phyloP scores from a whole-genome alignment of 495 filamentous ascomycete species.

The Penicillium simplicissimum region DNA sequence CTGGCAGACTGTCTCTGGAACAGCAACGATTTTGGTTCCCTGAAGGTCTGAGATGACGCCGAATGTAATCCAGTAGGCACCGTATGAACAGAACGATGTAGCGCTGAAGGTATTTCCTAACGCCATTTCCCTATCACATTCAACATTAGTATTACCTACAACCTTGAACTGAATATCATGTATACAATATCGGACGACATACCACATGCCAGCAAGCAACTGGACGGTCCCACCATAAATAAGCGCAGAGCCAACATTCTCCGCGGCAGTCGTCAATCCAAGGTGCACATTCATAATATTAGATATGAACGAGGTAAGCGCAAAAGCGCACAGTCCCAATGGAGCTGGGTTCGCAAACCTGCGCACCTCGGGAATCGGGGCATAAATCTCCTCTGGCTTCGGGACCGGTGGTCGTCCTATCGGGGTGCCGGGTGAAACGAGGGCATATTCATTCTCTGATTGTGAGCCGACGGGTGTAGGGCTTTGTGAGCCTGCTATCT shows the following conservation, averaged over 20 bases:
- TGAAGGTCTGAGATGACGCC: slow-evolving; percentile 76
- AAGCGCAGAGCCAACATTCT: slow-evolving; percentile 64
- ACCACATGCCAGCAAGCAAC: slow-evolving; percentile 89
- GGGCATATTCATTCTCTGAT: slow-evolving; percentile 8
- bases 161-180: not conserved
- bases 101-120: slow-evolving; percentile 90
- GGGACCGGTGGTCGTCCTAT: not conserved
- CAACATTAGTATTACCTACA: not conserved
- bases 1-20: slow-evolving; percentile 39
- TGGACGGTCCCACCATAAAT: slow-evolving; percentile 79
- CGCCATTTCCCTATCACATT: slow-evolving; percentile 77
- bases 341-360: slow-evolving; percentile 79
- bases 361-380: slow-evolving; percentile 55
- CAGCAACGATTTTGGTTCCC: slow-evolving; percentile 55
- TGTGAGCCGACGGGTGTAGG: slow-evolving; percentile 8
- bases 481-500: slow-evolving; percentile 9
- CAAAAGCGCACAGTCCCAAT: slow-evolving; percentile 76
- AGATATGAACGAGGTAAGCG: slow-evolving; percentile 82
- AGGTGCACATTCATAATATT: slow-evolving; percentile 70
- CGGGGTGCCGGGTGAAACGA: slow-evolving; percentile 4
- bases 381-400: slow-evolving; percentile 3
- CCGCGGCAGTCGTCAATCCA: slow-evolving; percentile 52
- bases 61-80: slow-evolving; percentile 88
- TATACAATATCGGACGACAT: slow-evolving; percentile 37
- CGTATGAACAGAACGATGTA: slow-evolving; percentile 87